phyloP scores from a whole-genome alignment of 306 rosid species.

The Mimosa pudica region DNA sequence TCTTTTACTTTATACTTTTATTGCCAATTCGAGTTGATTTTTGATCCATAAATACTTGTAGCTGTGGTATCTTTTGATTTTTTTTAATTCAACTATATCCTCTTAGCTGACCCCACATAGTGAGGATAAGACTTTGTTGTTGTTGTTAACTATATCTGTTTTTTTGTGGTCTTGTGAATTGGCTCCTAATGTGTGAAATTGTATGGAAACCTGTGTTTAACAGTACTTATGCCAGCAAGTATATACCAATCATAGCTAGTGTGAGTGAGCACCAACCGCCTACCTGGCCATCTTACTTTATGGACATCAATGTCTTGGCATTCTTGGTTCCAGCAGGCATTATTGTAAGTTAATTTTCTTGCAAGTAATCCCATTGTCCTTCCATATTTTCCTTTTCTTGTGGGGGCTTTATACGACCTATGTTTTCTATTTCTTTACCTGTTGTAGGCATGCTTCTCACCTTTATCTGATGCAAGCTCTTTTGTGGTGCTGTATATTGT shows the following conservation, averaged over 20 bases:
- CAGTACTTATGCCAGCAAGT: slow-evolving; percentile 99
- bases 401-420: slow-evolving; percentile 13
- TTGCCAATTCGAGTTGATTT: slow-evolving; percentile 31
- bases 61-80: not conserved
- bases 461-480: slow-evolving; percentile 95
- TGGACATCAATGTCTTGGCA: slow-evolving; percentile 98
- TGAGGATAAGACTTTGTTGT: too few species aligned
- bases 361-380: not conserved
- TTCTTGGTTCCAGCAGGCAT: slow-evolving; percentile 99
- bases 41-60: slow-evolving; percentile 22
- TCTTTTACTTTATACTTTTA: not conserved
- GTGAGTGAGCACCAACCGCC: slow-evolving; percentile 99
- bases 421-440: slow-evolving; percentile 38
- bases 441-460: slow-evolving; percentile 89
- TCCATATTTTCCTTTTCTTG: not conserved
- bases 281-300: slow-evolving; percentile 99
- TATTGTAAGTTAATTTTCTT: slow-evolving; percentile 57
- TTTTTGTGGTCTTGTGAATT: not conserved
- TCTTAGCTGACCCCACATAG: not conserved
- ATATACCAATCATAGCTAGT: slow-evolving; percentile 99
- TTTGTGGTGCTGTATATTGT: slow-evolving; percentile 86
- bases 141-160: too few species aligned
- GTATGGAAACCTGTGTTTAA: slow-evolving; percentile 16
- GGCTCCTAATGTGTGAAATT: slow-evolving; percentile 25
- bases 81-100: slow-evolving; percentile 12